Conservation (phyloP, 129 eudicot species). For the Mikania micrantha region DNA sequence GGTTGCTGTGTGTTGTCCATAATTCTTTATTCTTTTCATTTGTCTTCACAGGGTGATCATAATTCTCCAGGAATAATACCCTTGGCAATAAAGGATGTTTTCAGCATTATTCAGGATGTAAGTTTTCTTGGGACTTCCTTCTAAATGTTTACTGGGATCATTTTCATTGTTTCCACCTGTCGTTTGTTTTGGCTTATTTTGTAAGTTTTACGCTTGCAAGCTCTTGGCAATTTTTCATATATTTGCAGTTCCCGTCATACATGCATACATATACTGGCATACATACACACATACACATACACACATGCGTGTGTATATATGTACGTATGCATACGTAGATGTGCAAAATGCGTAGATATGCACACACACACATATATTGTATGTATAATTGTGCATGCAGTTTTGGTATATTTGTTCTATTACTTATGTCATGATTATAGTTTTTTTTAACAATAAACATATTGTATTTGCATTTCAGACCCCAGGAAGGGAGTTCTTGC, state of each 20-base stretch:
- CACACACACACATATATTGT: background rate
- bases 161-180: background rate
- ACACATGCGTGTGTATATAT: background rate
- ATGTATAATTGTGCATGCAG: background rate
- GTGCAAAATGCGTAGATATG: background rate
- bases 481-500: constrained; percentile 95
- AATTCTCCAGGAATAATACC: constrained; percentile 93
- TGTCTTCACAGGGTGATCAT: constrained; percentile 86
- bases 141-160: background rate
- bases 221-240: constrained; percentile 3
- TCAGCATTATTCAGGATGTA: constrained; percentile 99
- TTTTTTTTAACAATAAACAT: constrained; percentile 8
- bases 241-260: background rate
- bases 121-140: constrained; percentile 18
- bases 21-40: constrained; percentile 16
- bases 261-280: background rate
- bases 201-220: background rate
- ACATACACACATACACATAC: background rate
- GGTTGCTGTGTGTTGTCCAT: constrained; percentile 1
- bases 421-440: constrained; percentile 3
- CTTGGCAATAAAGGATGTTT: constrained; percentile 98
- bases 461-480: constrained; percentile 56
- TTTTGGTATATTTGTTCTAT: background rate
- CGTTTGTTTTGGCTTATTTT: constrained; percentile 9
- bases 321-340: background rate